Evolutionary conservation across 371 early-diverging fungal species (phyloP), one percentile per base, ranked within the genome.

Genomic region (Mucor lusitanicus): DNA sequence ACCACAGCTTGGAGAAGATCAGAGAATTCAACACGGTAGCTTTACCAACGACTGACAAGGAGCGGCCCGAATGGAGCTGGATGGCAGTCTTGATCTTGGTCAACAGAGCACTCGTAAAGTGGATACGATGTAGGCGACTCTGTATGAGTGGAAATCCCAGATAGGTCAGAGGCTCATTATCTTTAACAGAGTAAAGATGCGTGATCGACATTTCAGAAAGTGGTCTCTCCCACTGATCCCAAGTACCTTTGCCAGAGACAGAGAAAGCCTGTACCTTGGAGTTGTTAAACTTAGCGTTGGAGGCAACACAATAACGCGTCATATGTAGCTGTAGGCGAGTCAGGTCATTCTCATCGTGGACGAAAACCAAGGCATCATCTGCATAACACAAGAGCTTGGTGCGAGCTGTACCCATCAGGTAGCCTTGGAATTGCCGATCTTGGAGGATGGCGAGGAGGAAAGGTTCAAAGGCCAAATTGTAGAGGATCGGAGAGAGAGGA

Each of bases 401-500:
- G 4, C 40, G 0, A 4, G 11, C 15, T 15, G 40, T 1, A 40
- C 40, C 40, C 40, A n/a, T n/a, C n/a, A n/a, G n/a, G n/a, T n/a
- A n/a, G n/a, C n/a, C n/a, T n/a, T n/a, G n/a, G n/a, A n/a, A n/a
- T n/a, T 40, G 40, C 4, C 8, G 12, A 11, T 40, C 40, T 1
- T 40, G 5, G 3, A 40, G 11, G 11, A 40, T 6, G 0, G 3
- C 0, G 1, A 40, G 40, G 15, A 40, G 15, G 15, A 40, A 40
- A 0, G 57, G 73, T 46, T 66, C 66, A 21, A 67, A 64, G 0
- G 67, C 71, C 6, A 71, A 13, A 17, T 71, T 71, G 59, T 67
- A 71, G 1, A 71, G 53, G 0, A 71, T 39, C 0, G 67, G 72
- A 2, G 61, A 62, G 1, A 67, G 54, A 7, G 69, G 73, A 40